Evolutionary conservation across 352 stramenopile genomes (phyloP), one percentile per base, ranked within the genome.

Genomic region (Phytophthora podocarpi): DNA sequence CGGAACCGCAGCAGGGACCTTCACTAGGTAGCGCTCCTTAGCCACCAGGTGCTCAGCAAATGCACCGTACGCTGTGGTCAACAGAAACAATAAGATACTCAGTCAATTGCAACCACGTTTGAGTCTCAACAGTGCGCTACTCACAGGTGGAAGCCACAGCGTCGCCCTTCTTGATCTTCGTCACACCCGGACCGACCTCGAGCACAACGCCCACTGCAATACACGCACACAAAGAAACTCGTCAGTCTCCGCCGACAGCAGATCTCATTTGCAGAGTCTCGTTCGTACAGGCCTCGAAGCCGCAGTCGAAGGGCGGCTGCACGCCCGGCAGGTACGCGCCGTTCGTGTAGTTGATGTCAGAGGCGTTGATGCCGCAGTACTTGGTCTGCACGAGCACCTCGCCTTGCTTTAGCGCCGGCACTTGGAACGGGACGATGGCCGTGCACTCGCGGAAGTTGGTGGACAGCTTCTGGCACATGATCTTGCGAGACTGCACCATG

Each of bases 361-460:
- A 80, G 20, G 69, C 77, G 43, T 86, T 86, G 60, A 86, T 85
- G n/a, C 76, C 76, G 28, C 78, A 65, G 56, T 72, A 85, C 62
- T 82, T 74, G 65, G 78, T 83, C 65, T 79, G 46, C 12, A 86
- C 57, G 21, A 86, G 56, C 43, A 83, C 63, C n/a, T 88, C 70
- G 43, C 67, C 74, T 27, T 48, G 41, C 57, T 76, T 70, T 37
- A 83, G 75, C 59, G 58, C 36, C 12, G 67, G 72, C 43, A 85
- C 49, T 45, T 72, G 37, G 59, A 78, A 75, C 27, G 62, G 52
- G 39, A 88, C 80, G 63, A 93, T 89, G 47, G 70, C 72, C 18
- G 80, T 90, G 70, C 77, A 87, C 60, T 82, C 79, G 59, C 83
- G 83, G 55, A 92, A 92, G 70, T 92, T 84, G 54, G 83, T 87